Percentiles rank a stretch among this genome's conserved stretches.
Conservation (phyloP, 23 red algal species). For the Gracilariopsis chorda region DNA sequence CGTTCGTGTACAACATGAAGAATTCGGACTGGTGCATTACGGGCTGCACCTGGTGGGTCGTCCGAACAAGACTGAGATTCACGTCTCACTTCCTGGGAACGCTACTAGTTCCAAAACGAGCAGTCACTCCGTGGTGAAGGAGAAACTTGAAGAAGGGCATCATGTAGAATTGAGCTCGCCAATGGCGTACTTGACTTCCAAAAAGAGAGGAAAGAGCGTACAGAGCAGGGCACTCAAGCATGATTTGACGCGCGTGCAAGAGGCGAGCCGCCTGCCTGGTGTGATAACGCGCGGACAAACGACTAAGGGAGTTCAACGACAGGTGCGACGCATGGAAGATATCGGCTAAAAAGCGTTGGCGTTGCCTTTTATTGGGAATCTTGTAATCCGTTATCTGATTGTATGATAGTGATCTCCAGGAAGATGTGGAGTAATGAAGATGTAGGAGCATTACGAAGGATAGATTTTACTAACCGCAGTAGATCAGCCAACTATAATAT, state of each 20-base stretch:
- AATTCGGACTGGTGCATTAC: conserved; percentile 3
- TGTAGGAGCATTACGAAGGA: too few species aligned
- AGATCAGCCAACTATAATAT: too few species aligned
- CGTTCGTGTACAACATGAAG: not conserved
- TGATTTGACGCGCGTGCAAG: not conserved
- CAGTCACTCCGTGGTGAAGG: not conserved
- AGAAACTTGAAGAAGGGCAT: not conserved
- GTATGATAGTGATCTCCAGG: too few species aligned
- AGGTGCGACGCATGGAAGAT: not conserved
- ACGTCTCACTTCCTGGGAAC: not conserved
- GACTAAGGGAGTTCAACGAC: not conserved
- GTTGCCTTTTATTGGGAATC: too few species aligned
- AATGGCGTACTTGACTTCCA: not conserved
- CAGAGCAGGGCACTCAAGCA: not conserved
- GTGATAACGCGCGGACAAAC: not conserved
- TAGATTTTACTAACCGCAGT: too few species aligned
- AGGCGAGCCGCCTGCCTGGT: not conserved
- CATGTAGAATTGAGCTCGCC: not conserved
- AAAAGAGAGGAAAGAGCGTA: not conserved
- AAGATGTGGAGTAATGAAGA: too few species aligned
- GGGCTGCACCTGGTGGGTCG: not conserved
- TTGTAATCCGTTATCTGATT: too few species aligned
- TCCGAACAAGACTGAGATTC: not conserved
- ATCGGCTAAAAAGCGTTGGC: too few species aligned
- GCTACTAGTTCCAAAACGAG: not conserved